Evolutionary conservation across 768 basidiomycete genomes (phyloP).

Genomic region (Coprinellus micaceus): DNA sequence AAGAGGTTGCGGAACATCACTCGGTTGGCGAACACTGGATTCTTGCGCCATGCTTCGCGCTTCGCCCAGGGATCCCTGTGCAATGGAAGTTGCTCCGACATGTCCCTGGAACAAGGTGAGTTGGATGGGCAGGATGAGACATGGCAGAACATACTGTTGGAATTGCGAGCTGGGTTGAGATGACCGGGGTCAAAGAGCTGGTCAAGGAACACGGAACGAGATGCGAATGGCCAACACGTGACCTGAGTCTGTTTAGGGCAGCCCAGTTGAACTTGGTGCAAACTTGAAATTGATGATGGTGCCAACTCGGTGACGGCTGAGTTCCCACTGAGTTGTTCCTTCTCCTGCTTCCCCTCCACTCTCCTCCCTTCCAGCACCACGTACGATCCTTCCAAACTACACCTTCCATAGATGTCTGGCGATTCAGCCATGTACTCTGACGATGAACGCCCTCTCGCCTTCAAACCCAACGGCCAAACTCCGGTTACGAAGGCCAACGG

Average conservation of each 20-base stretch:
- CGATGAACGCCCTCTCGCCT: constrained; percentile 52
- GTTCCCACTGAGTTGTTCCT: constrained; percentile 22
- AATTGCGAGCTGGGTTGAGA: constrained; percentile 12
- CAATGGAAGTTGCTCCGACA: constrained; percentile 63
- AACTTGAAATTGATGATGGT: constrained; percentile 36
- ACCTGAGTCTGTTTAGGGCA: constrained; percentile 62
- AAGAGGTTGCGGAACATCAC: constrained; percentile 89
- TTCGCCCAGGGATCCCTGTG: constrained; percentile 95
- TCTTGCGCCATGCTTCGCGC: constrained; percentile 88
- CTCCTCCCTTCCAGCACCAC: constrained; percentile 16
- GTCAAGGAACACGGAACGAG: no score
- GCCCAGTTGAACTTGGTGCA: constrained; percentile 40
- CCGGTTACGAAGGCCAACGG: constrained; percentile 43
- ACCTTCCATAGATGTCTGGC: constrained; percentile 37
- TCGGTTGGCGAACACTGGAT: constrained; percentile 81
- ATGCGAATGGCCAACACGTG: no score
- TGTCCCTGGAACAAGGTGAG: constrained; percentile 15
- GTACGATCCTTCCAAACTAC: constrained; percentile 21
- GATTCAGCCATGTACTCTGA: constrained; percentile 53
- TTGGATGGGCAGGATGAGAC: constrained; percentile 1
- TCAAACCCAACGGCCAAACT: constrained; percentile 40
- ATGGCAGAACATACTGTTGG: neutral
- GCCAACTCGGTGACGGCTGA: constrained; percentile 12
- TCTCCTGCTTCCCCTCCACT: constrained; percentile 15
- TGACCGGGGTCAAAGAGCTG: neutral